A percentile compares a stretch with the other conserved stretches of the same genome.
Conservation (phyloP, 2,329 filamentous ascomycete species). For the Arthrobotrys sinensis region DNA sequence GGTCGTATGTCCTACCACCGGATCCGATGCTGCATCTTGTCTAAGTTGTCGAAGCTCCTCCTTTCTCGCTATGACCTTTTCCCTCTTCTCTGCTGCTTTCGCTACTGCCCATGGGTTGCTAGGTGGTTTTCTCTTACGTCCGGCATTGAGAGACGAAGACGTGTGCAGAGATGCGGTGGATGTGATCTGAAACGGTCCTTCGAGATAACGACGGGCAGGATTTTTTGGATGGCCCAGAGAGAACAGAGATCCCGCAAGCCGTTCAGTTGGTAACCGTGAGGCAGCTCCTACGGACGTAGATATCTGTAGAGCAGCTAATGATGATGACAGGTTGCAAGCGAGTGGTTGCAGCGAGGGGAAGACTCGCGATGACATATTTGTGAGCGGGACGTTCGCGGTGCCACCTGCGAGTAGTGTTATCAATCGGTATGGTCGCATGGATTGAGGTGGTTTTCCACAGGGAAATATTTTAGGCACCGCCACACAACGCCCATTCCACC, state of each 20-base stretch:
- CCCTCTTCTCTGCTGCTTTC: slow-evolving; percentile 52
- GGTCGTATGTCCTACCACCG: slow-evolving; percentile 83
- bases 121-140: slow-evolving; percentile 35
- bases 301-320: slow-evolving; percentile 33
- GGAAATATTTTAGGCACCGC: slow-evolving; percentile 36
- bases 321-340: slow-evolving; percentile 38
- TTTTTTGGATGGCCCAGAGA: neutral
- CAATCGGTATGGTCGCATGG: neutral
- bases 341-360: slow-evolving; percentile 38
- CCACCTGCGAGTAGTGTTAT: neutral
- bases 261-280: slow-evolving; percentile 6
- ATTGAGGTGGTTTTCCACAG: neutral
- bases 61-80: slow-evolving; percentile 73
- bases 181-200: neutral
- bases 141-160: slow-evolving; percentile 35
- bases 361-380: slow-evolving; percentile 29
- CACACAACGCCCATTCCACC: neutral
- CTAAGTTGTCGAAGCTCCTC: slow-evolving; percentile 78
- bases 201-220: neutral
- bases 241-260: neutral
- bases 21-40: slow-evolving; percentile 79
- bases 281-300: slow-evolving; percentile 10
- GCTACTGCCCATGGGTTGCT: slow-evolving; percentile 54
- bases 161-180: slow-evolving; percentile 29
- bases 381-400: neutral